Evolutionary conservation across 305 asterid species (phyloP).

Genomic region (Fraxinus ornus): DNA sequence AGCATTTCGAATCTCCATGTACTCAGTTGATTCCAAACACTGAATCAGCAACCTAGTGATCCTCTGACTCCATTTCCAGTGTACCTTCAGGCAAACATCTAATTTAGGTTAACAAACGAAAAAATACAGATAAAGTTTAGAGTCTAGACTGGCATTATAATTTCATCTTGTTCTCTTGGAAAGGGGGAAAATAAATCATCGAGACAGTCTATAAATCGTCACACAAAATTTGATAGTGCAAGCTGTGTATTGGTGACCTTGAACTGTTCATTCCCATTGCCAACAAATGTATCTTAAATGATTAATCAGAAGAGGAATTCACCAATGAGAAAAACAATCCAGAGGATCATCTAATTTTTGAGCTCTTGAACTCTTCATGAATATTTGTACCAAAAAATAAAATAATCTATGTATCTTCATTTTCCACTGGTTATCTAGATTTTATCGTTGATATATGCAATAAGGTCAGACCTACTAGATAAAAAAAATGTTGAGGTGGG

Average conservation of each 20-base stretch:
- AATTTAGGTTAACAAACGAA: not conserved
- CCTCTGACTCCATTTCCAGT: constrained; percentile 99
- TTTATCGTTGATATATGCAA: not conserved
- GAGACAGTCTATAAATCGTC: not conserved
- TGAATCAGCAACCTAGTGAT: constrained; percentile 91
- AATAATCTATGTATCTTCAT: not conserved
- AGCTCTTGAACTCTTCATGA: not conserved
- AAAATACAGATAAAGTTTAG: not conserved
- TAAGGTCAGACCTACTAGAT: not conserved
- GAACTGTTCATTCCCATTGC: not conserved
- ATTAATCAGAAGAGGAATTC: not conserved
- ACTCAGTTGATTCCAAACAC: constrained; percentile 93
- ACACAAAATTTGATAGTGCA: constrained; percentile 1
- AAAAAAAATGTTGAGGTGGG: not conserved
- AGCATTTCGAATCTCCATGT: constrained; percentile 98
- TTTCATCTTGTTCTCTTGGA: not conserved
- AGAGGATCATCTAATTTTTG: not conserved
- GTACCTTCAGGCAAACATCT: constrained; percentile 60
- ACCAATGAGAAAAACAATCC: not conserved
- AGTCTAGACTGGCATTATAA: constrained; percentile 5
- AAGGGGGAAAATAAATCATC: not conserved
- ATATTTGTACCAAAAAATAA: not conserved
- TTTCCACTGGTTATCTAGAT: not conserved
- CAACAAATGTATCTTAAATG: not conserved
- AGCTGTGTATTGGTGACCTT: constrained; percentile 3